A percentile compares a stretch with the other conserved stretches of the same genome.
phyloP scores from a whole-genome alignment of 2,329 filamentous ascomycete genomes.

The Atkinsonella hypoxylon region DNA sequence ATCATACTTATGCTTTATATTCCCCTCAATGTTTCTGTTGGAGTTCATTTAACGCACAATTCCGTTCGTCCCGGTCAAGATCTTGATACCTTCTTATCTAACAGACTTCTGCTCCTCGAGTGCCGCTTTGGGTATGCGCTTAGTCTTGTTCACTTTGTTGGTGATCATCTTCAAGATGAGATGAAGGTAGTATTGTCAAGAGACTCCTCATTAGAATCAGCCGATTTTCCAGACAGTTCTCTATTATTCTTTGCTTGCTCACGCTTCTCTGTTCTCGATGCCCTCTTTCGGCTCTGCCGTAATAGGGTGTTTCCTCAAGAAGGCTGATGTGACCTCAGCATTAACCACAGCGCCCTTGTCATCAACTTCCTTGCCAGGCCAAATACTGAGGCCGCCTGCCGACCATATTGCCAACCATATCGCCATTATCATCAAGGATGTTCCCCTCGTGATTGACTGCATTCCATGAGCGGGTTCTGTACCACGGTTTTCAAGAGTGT shows the following conservation, averaged over 20 bases:
- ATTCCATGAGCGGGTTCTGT: conserved; percentile 38
- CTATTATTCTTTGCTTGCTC: conserved; percentile 53
- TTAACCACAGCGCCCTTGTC: conserved; percentile 61
- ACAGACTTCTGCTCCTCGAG: conserved; percentile 85
- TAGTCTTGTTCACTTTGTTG: conserved; percentile 69
- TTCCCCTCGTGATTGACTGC: conserved; percentile 48
- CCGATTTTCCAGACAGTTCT: conserved; percentile 69
- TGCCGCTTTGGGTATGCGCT: conserved; percentile 72
- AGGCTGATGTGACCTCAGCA: conserved; percentile 55
- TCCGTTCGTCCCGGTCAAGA: conserved; percentile 78
- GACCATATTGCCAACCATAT: conserved; percentile 54
- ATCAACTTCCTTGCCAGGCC: conserved; percentile 58
- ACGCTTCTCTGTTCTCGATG: conserved; percentile 38
- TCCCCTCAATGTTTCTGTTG: conserved; percentile 71
- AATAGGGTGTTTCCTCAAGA: conserved; percentile 40
- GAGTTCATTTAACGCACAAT: conserved; percentile 80
- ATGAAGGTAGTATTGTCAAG: conserved; percentile 72
- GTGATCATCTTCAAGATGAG: conserved; percentile 81
- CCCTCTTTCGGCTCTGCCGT: conserved; percentile 34
- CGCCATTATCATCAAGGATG: conserved; percentile 45
- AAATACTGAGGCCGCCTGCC: conserved; percentile 52
- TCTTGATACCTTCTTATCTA: conserved; percentile 69
- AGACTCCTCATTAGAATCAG: conserved; percentile 59
- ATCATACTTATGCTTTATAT: conserved; percentile 71
- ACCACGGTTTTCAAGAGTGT: no score